A percentile compares a stretch with the other conserved stretches of the same genome.
Evolutionary conservation across 2,329 filamentous ascomycete species (phyloP).

Genomic region (Didymosphaeria variabile): DNA sequence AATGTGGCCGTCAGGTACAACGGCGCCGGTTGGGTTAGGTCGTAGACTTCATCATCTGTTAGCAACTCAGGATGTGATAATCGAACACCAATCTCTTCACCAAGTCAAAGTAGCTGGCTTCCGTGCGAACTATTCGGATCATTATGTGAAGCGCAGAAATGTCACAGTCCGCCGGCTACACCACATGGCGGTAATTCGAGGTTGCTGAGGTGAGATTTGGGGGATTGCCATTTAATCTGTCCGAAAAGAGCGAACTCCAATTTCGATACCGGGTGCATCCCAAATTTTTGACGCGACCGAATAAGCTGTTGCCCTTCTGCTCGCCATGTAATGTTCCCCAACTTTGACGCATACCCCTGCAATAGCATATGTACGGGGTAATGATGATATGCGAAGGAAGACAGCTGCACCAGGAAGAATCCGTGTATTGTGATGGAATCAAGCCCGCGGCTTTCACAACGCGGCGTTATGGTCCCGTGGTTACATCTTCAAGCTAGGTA

Average conservation of each 20-base stretch:
- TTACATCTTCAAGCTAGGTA: slow-evolving; percentile 13
- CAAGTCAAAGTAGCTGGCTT: background rate
- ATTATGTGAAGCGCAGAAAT: background rate
- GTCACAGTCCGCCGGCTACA: slow-evolving; percentile 2
- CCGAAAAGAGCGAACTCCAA: slow-evolving; percentile 7
- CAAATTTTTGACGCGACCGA: slow-evolving; percentile 10
- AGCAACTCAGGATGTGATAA: slow-evolving; percentile 14
- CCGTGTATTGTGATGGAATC: slow-evolving; percentile 15
- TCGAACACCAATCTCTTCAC: slow-evolving; percentile 18
- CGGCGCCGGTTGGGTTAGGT: slow-evolving; percentile 20
- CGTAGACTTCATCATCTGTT: slow-evolving; percentile 24
- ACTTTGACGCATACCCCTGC: slow-evolving; percentile 21
- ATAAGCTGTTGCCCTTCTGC: slow-evolving; percentile 16
- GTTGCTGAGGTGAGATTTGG: slow-evolving; percentile 26
- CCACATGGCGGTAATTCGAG: slow-evolving; percentile 9
- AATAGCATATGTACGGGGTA: slow-evolving; percentile 16
- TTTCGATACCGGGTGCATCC: slow-evolving; percentile 17
- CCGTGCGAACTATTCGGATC: background rate
- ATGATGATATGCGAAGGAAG: slow-evolving; percentile 1
- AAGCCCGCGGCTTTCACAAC: background rate
- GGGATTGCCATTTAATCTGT: slow-evolving; percentile 17
- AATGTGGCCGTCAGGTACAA: slow-evolving; percentile 28
- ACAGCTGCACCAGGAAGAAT: slow-evolving; percentile 2
- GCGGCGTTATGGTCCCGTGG: slow-evolving; percentile 16
- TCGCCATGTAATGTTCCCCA: slow-evolving; percentile 20